Percentiles rank a stretch among this genome's conserved stretches.
These are phyloP conservation scores for Pseudopyricularia javanii DNA, from an alignment of 2,329 filamentous ascomycete species.

Conservation along the genomic window DNA sequence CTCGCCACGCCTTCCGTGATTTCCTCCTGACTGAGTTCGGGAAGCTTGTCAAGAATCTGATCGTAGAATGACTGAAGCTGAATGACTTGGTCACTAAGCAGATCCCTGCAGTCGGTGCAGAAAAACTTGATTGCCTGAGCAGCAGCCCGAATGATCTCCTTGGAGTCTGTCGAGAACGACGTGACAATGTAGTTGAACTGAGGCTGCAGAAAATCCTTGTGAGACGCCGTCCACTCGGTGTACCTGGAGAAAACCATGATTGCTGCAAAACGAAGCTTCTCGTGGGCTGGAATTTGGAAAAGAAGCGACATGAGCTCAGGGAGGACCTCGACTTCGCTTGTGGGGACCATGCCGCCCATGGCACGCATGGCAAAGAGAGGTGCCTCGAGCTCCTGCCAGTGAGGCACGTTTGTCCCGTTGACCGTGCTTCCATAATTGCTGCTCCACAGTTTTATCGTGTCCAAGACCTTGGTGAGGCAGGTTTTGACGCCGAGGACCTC, in stretches of 20 bases:
- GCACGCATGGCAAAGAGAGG: slow-evolving; percentile 91
- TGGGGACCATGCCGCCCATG: slow-evolving; percentile 91
- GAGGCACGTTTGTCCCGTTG: slow-evolving; percentile 62
- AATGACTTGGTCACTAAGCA: slow-evolving; percentile 70
- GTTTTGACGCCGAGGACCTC: slow-evolving; percentile 90
- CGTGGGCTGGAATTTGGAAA: slow-evolving; percentile 86
- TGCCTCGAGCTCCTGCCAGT: slow-evolving; percentile 94
- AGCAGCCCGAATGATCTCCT: slow-evolving; percentile 82
- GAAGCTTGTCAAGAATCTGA: slow-evolving; percentile 74
- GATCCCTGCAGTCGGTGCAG: slow-evolving; percentile 83
- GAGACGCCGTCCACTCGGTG: slow-evolving; percentile 93
- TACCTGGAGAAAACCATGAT: slow-evolving; percentile 97
- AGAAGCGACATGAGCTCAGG: slow-evolving; percentile 87
- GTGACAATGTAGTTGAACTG: slow-evolving; percentile 94
- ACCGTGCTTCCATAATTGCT: slow-evolving; percentile 67
- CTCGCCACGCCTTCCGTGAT: slow-evolving; percentile 90
- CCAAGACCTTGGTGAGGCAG: slow-evolving; percentile 79
- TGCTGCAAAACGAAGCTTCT: slow-evolving; percentile 96
- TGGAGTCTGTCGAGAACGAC: slow-evolving; percentile 78
- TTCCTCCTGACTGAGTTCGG: slow-evolving; percentile 81
- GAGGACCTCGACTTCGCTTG: slow-evolving; percentile 75
- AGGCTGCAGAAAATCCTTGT: slow-evolving; percentile 81
- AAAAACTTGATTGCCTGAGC: slow-evolving; percentile 95
- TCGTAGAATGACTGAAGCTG: slow-evolving; percentile 91
- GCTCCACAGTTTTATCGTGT: slow-evolving; percentile 81